Evolutionary conservation across 2,329 filamentous ascomycete species (phyloP), one percentile per base, ranked within the genome.

Genomic region (Trichoderma semiorbis): DNA sequence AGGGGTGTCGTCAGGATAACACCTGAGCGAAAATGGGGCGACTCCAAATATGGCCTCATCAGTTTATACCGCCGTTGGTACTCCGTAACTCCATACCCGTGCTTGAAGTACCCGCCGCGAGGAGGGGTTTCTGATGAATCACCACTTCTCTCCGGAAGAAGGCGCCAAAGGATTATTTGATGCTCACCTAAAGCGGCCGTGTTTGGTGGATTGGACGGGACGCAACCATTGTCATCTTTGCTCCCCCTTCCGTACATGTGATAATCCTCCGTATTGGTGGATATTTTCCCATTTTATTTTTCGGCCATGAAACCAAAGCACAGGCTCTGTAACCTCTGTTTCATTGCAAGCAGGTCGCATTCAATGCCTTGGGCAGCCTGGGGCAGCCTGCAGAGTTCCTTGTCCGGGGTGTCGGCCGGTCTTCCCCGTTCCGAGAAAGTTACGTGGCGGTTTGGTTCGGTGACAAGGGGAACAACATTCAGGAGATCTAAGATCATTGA

Each of bases 401-500:
- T 69, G 66, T 34, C 66, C 66, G 61, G 66, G 55, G 65, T 53
- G 32, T 61, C 61, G 72, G 70, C 70, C 77, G 77, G 76, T 76
- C 75, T 76, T 79, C 74, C 73, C 77, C 77, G 77, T 75, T 75
- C 78, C 77, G 78, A 68, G 77, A 39, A 64, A 71, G 71, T 72
- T 73, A 64, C 65, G 72, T 64, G 71, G 63, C 70, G 63, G 70
- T 62, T 72, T 68, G 70, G 39, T 57, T 72, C 57, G 70, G 68
- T 69, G 77, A 73, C 78, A 79, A 76, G 78, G 76, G 76, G 76
- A 62, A 34, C 66, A 69, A 57, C 65, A 39, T 18, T 72, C 71
- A 77, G 76, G 75, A 78, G 78, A 80, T 80, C 78, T 80, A 72
- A 79, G 78, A 80, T 80, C 76, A 76, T 28, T 69, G 75, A 74